Base-by-base conservation (phyloP, 2,329 filamentous ascomycete genomes). In the Cordyceps cicadae region DNA sequence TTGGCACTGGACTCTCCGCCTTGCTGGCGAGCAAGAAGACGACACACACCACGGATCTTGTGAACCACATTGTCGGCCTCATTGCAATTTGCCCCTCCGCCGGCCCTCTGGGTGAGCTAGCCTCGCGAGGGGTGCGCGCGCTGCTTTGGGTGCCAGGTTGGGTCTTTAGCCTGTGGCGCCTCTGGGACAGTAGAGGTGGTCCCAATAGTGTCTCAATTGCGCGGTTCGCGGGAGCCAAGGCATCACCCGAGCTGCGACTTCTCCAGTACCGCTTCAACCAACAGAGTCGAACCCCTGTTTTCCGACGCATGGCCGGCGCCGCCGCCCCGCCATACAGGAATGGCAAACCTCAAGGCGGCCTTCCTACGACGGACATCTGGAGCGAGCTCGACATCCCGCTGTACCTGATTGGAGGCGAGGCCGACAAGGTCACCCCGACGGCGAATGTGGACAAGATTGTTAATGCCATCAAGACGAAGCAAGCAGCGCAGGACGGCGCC, bases 281-380 rank as follows among this genome's bases (percentile, higher is more conserved):
- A 62, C 91, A 96, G 70, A 96, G 90, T 64, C 85, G 81, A 65
- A 94, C 92, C 0, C 81, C 87, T 0, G 89, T 94, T 0, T 96
- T 90, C 82, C 84, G 89, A 65, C 85, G 91, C 45, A 92, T 96
- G 85, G 86, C 87, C 0, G 85, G 81, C 71, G 90, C 92, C 0
- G 79, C 81, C 55, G 77, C 94, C 26, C 87, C 90, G 0, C 74
- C 71, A 0, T 87, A 87, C 62, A 71, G 78, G 3, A 69, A 78
- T 8, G 83, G 81, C 1, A 71, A 78, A 29, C 73, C 83, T 0
- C 69, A 71, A 9, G 85, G 86, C 3, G 90, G 90, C 0, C 72
- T 95, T 9, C 87, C 91, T 2, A 87, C 88, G 0, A 73, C 81
- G 63, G 80, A 87, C 6, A 75, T 85, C 1, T 97, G 94, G 94